Base-by-base conservation (phyloP, 2,329 filamentous ascomycete species). In the Fusarium brachygibbosum region DNA sequence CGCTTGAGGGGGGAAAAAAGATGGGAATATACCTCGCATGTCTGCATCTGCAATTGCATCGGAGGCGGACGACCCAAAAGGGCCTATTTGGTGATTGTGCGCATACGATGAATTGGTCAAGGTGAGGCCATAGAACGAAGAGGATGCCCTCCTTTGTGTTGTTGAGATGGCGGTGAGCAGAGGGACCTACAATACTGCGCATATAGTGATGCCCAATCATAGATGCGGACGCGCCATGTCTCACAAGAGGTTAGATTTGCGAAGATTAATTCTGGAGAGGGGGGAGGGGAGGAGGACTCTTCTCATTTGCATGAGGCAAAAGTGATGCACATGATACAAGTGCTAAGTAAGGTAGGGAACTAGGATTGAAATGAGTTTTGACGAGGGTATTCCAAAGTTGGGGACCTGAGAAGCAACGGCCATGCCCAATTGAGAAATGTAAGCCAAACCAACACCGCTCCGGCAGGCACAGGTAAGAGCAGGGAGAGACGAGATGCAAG, bases 81-180 rank as follows among this genome's bases (percentile, higher is more conserved):
- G 32, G 23, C 40, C 61, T 40, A 32, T 58, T 58, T 42, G 28
- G 31, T 52, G 42, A 63, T 46, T 50, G 29, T 38, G 50, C 44
- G 41, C 42, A 45, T 63, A 53, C 40, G 37, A 53, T 19, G 28
- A 51, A 51, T 52, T 31, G 34, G 29, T 48, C 40, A 38, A 34
- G 62, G 42, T 58, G 49, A 69, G 38, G 62, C 42, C 59, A 55
- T 53, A 46, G 44, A 52, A 34, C 54, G 31, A 67, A 66, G 52
- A 50, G 58, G 42, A 58, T 70, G 62, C 66, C 66, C 66, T 70
- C 57, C 62, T 58, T 46, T 57, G 44, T 40, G 49, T 40, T 57
- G 54, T 66, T 66, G 60, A 69, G 66, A 45, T 58, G 61, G 67
- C 67, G 67, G 67, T 70, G 67, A 70, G 64, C 48, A 44, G 38